These are phyloP conservation scores for Fragilaria crotonensis DNA, from an alignment of 108 stramenopile species.

Conservation along the genomic window DNA sequence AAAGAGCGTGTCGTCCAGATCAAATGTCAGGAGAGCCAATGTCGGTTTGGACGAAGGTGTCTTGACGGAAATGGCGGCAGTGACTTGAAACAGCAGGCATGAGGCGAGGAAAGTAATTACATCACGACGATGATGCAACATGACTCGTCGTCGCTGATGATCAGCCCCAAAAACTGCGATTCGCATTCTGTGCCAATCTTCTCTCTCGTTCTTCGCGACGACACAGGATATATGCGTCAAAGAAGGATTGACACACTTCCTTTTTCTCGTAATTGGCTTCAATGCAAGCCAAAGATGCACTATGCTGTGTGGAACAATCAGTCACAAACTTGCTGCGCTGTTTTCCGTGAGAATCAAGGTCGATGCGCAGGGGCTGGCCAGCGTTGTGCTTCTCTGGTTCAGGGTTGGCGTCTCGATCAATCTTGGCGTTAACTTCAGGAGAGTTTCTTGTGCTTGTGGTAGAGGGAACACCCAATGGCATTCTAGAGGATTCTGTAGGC, in stretches of 20 bases:
- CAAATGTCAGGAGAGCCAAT: constrained; percentile 38
- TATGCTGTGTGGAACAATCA: constrained; percentile 59
- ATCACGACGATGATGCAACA: no score
- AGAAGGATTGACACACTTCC: constrained; percentile 53
- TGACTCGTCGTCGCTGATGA: no score
- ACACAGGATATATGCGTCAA: constrained; percentile 72
- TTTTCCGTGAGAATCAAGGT: constrained; percentile 7
- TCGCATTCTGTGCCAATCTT: constrained; percentile 43
- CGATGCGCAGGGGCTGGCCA: constrained; percentile 22
- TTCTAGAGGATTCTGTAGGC: no score
- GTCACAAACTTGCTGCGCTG: constrained; percentile 46
- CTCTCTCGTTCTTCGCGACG: constrained; percentile 63
- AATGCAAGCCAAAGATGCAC: constrained; percentile 58
- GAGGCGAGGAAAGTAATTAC: no score
- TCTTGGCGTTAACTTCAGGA: neutral
- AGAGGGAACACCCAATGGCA: no score
- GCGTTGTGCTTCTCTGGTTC: constrained; percentile 22
- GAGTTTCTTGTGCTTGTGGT: no score
- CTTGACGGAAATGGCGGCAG: neutral
- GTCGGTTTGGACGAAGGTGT: neutral
- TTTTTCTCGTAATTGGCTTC: constrained; percentile 69
- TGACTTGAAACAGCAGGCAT: no score
- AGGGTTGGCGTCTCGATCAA: neutral
- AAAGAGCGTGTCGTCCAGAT: constrained; percentile 65
- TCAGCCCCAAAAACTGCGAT: neutral